A percentile compares a stretch with the other conserved stretches of the same genome.
phyloP scores from a whole-genome alignment of 345 rosid species.

The Aegle marmelos region DNA sequence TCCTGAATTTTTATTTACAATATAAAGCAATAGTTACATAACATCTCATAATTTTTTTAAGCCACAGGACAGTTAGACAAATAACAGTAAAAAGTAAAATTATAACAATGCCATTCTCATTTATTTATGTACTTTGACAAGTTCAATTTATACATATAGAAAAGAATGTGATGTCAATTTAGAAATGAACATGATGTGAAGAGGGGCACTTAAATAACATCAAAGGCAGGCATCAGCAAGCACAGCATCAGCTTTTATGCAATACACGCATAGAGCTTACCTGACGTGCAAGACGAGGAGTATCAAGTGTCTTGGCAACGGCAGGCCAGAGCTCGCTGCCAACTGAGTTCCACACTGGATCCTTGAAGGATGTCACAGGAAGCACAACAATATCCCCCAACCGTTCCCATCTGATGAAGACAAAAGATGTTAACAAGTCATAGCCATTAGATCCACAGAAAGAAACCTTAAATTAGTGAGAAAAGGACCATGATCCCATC shows the following conservation, averaged over 20 bases:
- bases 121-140: background rate
- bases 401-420: slow-evolving; percentile 72
- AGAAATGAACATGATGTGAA: background rate
- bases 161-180: background rate
- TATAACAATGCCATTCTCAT: background rate
- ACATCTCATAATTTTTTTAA: background rate
- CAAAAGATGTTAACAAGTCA: slow-evolving; percentile 18
- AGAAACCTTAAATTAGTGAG: background rate
- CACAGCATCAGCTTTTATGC: background rate
- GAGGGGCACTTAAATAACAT: background rate
- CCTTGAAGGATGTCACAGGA: slow-evolving; percentile 71
- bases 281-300: slow-evolving; percentile 73
- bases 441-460: background rate
- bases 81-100: background rate
- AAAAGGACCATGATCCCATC: background rate
- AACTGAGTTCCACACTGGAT: slow-evolving; percentile 67
- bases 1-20: background rate
- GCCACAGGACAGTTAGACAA: background rate
- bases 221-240: background rate
- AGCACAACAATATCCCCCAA: slow-evolving; percentile 87
- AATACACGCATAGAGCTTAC: slow-evolving; percentile 37
- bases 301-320: slow-evolving; percentile 58
- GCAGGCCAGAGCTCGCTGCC: slow-evolving; percentile 72
- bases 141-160: background rate
- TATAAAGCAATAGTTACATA: background rate